Percentiles rank a stretch among this genome's conserved stretches.
These are phyloP conservation scores for Leishmania tropica DNA, from an alignment of 208 protist genomes.

Conservation along the genomic window DNA sequence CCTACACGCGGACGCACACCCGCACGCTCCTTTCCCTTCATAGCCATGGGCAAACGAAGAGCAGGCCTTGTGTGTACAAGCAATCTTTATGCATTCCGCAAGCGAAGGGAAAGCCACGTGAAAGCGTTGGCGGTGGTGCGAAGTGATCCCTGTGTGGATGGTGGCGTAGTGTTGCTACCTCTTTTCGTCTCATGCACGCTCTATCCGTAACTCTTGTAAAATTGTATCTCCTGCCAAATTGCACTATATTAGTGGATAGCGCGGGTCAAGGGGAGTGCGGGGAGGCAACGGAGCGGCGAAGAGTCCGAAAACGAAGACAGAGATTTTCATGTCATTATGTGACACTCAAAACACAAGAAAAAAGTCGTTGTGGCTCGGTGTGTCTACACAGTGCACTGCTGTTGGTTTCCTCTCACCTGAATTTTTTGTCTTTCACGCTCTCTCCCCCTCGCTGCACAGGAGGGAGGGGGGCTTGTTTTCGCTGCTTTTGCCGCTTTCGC, in stretches of 20 bases:
- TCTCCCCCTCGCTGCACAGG: neutral
- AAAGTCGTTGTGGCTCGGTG: neutral
- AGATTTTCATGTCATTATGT: neutral
- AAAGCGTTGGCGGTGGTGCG: neutral
- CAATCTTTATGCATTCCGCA: neutral
- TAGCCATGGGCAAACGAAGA: neutral
- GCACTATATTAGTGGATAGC: neutral
- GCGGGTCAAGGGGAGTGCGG: neutral
- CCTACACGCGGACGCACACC: neutral
- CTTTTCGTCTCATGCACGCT: neutral
- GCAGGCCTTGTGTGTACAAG: neutral
- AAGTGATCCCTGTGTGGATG: neutral
- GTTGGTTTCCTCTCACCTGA: neutral
- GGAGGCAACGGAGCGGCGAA: neutral
- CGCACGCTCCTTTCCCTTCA: neutral
- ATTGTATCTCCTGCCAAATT: neutral
- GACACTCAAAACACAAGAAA: neutral
- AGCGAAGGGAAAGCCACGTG: neutral
- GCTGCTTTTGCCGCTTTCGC: neutral
- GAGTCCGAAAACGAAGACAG: neutral
- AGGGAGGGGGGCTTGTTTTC: neutral
- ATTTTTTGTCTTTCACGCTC: neutral
- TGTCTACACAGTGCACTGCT: neutral
- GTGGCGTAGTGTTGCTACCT: neutral
- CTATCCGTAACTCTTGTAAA: neutral